Evolutionary conservation across 768 basidiomycete genomes (phyloP).

Genomic region (Galerina sulciceps): DNA sequence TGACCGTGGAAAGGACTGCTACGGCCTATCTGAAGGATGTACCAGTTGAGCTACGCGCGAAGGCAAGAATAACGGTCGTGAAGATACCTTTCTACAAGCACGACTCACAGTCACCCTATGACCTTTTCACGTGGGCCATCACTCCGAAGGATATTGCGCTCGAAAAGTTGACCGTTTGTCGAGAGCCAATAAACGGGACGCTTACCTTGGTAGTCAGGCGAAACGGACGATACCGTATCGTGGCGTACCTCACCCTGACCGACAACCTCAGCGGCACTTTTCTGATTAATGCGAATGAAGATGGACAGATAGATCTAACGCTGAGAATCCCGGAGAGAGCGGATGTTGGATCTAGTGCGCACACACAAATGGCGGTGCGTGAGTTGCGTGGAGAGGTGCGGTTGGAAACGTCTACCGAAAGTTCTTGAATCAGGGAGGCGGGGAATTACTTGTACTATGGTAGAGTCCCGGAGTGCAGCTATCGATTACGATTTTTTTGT

Average conservation of each 20-base stretch:
- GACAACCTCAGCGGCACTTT: slow-evolving; percentile 8
- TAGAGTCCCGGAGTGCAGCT: too few species aligned
- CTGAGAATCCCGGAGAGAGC: slow-evolving; percentile 7
- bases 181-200: background rate
- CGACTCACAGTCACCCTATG: background rate
- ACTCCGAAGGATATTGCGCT: background rate
- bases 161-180: background rate
- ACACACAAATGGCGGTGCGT: background rate
- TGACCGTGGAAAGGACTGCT: background rate
- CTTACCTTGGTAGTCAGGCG: background rate
- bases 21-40: background rate
- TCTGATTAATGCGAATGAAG: background rate
- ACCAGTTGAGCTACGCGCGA: background rate
- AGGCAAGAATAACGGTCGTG: background rate
- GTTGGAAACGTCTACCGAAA: too few species aligned
- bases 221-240: background rate
- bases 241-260: background rate
- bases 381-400: background rate
- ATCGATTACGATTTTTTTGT: too few species aligned
- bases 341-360: background rate
- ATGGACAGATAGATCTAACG: background rate
- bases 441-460: too few species aligned
- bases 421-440: too few species aligned
- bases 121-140: background rate
- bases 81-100: slow-evolving; percentile 5